phyloP scores from a whole-genome alignment of 202 grass and related monocot species.

The Bolboschoenoplectus hybrid region DNA sequence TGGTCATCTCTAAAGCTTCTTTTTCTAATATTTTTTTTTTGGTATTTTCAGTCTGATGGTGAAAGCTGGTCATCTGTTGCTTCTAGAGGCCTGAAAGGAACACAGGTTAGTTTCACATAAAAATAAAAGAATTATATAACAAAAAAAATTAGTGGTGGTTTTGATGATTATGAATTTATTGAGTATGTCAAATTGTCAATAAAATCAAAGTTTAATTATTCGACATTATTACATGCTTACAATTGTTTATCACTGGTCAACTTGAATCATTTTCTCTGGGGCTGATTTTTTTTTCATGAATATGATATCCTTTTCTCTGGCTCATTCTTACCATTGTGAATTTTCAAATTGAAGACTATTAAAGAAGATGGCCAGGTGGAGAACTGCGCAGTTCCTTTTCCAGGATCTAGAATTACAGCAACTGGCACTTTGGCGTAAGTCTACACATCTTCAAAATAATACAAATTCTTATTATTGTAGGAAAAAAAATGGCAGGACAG shows the following conservation, averaged over 20 bases:
- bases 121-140: constrained; percentile 31
- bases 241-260: background rate
- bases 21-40: constrained; percentile 25
- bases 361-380: constrained; percentile 57
- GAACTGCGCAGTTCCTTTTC: constrained; percentile 57
- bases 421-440: constrained; percentile 70
- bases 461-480: background rate
- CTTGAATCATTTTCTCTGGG: background rate
- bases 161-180: constrained; percentile 5
- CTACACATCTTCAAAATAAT: constrained; percentile 26
- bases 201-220: background rate
- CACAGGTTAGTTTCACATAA: constrained; percentile 62
- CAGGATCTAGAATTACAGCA: constrained; percentile 59
- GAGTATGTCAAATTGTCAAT: background rate
- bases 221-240: background rate
- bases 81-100: constrained; percentile 68
- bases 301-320: background rate
- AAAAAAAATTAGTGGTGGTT: constrained; percentile 18
- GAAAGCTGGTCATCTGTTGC: constrained; percentile 70
- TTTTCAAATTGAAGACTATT: constrained; percentile 50
- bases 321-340: background rate
- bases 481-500: background rate
- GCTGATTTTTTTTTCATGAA: constrained; percentile 13
- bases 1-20: background rate
- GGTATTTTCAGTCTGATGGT: constrained; percentile 52